These are phyloP conservation scores for Heliamphora exappendiculata DNA, from an alignment of 148 eudicot genomes.

Conservation along the genomic window DNA sequence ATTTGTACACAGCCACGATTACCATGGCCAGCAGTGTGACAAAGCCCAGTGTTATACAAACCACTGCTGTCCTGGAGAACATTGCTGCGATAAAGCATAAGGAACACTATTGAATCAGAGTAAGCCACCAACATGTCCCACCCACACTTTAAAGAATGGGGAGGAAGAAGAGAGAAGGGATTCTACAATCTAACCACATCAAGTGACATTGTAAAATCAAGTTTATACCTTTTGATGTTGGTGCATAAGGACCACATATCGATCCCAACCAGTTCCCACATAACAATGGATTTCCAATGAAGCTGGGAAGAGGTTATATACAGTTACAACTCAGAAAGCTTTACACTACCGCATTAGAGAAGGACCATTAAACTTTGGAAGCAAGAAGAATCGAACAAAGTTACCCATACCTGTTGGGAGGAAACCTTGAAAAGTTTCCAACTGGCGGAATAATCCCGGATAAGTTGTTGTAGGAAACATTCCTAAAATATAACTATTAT, in stretches of 20 bases:
- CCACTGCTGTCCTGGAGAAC: constrained; percentile 40
- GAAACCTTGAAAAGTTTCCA: constrained; percentile 44
- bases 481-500: constrained; percentile 32
- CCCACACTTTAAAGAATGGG: neutral
- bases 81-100: constrained; percentile 28
- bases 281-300: constrained; percentile 52
- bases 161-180: neutral
- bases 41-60: constrained; percentile 43
- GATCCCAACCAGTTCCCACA: constrained; percentile 73
- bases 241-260: constrained; percentile 40
- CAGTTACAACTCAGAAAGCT: neutral
- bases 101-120: neutral
- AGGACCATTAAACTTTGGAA: neutral
- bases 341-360: too few relatives aligned
- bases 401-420: constrained; percentile 42
- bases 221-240: constrained; percentile 38
- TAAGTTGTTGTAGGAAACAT: constrained; percentile 58
- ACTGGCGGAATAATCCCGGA: constrained; percentile 43
- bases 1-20: constrained; percentile 43
- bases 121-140: neutral
- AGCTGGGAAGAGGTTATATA: constrained; percentile 30
- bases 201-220: neutral
- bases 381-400: neutral
- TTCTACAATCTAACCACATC: neutral
- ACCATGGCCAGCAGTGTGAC: constrained; percentile 39